These are phyloP conservation scores for Spathaspora hagerdaliae DNA, from an alignment of 805 yeast species.

Conservation along the genomic window DNA sequence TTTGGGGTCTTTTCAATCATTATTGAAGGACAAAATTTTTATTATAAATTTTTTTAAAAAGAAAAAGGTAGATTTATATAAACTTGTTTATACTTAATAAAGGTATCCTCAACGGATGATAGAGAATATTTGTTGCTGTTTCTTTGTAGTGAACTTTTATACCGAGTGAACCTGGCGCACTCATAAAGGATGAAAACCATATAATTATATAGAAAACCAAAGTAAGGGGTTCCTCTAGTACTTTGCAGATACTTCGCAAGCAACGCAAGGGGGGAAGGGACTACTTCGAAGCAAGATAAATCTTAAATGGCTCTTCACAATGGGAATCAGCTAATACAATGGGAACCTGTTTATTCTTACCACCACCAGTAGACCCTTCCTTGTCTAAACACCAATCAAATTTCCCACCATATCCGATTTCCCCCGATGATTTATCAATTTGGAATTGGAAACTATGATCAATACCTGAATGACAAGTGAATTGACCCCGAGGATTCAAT, in stretches of 20 bases:
- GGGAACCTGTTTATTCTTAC: slow-evolving; percentile 19
- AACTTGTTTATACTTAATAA: slow-evolving; percentile 20
- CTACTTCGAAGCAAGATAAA: background rate
- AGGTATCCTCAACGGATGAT: slow-evolving; percentile 39
- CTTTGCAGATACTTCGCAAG: too few relatives aligned
- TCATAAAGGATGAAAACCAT: too few relatives aligned
- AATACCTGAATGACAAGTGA: slow-evolving; percentile 16
- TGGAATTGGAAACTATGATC: slow-evolving; percentile 47
- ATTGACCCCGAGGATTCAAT: slow-evolving; percentile 19
- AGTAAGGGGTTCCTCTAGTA: too few relatives aligned
- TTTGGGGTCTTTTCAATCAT: slow-evolving; percentile 3
- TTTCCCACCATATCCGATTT: slow-evolving; percentile 59
- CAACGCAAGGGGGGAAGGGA: too few relatives aligned
- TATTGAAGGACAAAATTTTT: slow-evolving; percentile 4
- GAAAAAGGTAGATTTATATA: slow-evolving; percentile 22
- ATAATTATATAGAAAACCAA: too few relatives aligned
- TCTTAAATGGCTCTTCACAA: slow-evolving; percentile 10
- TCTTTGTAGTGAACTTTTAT: too few relatives aligned
- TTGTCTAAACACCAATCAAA: slow-evolving; percentile 54
- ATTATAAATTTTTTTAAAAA: slow-evolving; percentile 15
- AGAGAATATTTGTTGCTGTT: background rate
- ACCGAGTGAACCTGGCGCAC: too few relatives aligned
- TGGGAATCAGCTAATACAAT: slow-evolving; percentile 15
- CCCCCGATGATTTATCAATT: slow-evolving; percentile 28
- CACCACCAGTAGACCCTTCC: slow-evolving; percentile 26